Conservation (phyloP, 305 asterid genomes). For the Solanum aculeatissimum region DNA sequence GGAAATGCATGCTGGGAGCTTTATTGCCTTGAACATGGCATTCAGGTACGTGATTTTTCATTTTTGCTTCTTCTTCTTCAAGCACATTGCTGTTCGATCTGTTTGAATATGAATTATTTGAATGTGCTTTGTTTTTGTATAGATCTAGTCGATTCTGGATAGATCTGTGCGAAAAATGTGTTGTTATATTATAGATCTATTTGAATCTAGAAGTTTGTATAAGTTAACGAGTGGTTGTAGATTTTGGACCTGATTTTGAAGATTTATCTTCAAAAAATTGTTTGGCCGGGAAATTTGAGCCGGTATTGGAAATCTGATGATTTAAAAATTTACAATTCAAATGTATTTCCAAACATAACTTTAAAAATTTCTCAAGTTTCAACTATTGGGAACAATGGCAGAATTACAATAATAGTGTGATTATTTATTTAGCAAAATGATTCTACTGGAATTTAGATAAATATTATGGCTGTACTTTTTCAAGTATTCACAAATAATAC, state of each 20-base stretch:
- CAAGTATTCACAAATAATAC: neutral
- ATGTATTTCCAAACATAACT: neutral
- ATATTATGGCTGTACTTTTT: neutral
- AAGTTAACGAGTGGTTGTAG: neutral
- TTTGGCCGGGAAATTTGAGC: neutral
- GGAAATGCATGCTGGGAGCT: constrained; percentile 22
- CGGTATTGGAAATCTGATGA: neutral
- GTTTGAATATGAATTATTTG: neutral
- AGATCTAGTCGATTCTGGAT: neutral
- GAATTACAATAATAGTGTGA: neutral
- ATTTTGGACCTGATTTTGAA: neutral
- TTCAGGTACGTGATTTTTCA: neutral
- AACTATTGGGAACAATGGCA: neutral
- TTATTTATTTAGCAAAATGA: neutral
- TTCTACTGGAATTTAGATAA: neutral
- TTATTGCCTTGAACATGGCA: constrained; percentile 19
- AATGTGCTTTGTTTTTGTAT: neutral
- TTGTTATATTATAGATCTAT: neutral
- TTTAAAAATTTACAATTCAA: neutral
- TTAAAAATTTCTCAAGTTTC: neutral
- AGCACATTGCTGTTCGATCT: neutral
- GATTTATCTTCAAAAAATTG: neutral
- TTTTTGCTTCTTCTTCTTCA: neutral
- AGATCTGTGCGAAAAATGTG: neutral
- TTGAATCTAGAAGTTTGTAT: neutral